These are phyloP conservation scores for Raphanus sativus DNA, from an alignment of 345 rosid genomes.

Conservation along the genomic window DNA sequence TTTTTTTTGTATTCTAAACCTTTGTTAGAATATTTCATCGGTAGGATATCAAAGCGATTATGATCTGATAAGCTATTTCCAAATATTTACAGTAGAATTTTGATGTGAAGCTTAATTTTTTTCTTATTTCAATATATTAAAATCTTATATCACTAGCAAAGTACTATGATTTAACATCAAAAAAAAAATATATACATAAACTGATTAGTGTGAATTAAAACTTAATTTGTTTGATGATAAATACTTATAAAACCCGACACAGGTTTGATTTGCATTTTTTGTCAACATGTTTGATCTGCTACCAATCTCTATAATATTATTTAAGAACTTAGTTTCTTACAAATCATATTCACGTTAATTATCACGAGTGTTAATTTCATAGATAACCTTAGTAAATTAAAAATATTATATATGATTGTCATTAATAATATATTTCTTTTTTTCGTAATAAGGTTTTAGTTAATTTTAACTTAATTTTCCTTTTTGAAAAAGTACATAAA, in stretches of 20 bases:
- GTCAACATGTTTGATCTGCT: neutral
- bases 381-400: no score
- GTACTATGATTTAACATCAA: neutral
- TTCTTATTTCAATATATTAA: neutral
- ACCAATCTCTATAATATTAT: neutral
- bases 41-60: neutral
- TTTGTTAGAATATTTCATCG: neutral
- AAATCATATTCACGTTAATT: no score
- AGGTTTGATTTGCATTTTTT: no score
- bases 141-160: neutral
- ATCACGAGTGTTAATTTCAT: no score
- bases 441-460: no score
- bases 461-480: no score
- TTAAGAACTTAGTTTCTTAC: no score
- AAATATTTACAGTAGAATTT: neutral
- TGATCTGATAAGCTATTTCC: neutral
- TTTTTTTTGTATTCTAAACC: no score
- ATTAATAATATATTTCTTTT: no score
- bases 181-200: no score
- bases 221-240: neutral
- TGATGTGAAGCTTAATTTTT: neutral
- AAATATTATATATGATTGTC: no score
- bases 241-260: neutral
- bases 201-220: neutral
- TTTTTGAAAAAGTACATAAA: no score